Base-by-base conservation (phyloP, 2,329 filamentous ascomycete species). In the Endoconidiophora laricicola region DNA sequence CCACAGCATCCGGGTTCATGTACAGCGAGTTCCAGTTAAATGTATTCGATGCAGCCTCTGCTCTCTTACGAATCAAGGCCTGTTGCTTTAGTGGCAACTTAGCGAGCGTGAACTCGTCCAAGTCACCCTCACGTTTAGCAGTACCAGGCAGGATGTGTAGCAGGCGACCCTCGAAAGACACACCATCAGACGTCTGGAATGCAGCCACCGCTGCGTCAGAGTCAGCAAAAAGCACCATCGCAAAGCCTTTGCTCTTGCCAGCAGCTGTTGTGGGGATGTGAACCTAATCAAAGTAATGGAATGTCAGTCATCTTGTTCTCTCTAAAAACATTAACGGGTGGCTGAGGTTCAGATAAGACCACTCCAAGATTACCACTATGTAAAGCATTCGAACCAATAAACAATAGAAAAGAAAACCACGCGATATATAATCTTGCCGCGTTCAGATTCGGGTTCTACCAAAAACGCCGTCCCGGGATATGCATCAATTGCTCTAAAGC, bases 21-120 rank as follows among this genome's bases (percentile, higher is more conserved):
- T 91, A 98, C n/a, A 98, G 71, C n/a, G 88, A 90, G 69, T 98
- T 98, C 91, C 91, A 98, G 62, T 90, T 94, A 67, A 96, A 96
- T 1, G 76, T 79, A 45, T 75, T 78, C 26, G 80, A 81, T 6
- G 83, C 74, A 20, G 88, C 85, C 58, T 90, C 82, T 46, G 81
- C 74, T 66, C 85, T 93, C 59, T 83, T 84, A 62, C 83, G 86
- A 57, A 96, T 83, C 59, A 93, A 76, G 58, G 86, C 86, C 64
- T 96, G 91, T 64, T 93, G 91, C 67, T 95, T 96, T 56, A 96
- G 69, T 14, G 91, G 90, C 57, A 98, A 66, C 63, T 95, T 93
- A 0, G 90, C 87, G 49, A 98, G 73, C 52, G 83, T 81, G 64
- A 83, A 91, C 57, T 96, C 91, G 61, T 95, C 85, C 44, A 96